Evolutionary conservation across 768 basidiomycete genomes (phyloP), one percentile per base, ranked within the genome.

Genomic region (Russula virescens): DNA sequence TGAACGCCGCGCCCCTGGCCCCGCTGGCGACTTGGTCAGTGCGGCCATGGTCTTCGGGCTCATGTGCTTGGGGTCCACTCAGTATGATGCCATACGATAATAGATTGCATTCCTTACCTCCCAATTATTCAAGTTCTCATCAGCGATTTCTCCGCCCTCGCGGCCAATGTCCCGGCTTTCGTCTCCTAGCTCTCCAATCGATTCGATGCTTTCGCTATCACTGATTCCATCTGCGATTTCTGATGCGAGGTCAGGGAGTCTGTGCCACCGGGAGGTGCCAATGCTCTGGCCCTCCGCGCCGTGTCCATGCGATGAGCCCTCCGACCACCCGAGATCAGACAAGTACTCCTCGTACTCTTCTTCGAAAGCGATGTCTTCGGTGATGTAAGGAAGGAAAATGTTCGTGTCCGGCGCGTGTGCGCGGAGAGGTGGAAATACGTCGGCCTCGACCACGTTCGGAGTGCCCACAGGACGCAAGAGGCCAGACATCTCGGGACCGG

Each of bases 331-430:
- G 25, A 94, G 76, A 70, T 92, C 92, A n/a, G 87, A 91, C 28
- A 98, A 77, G 68, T 96, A 94, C 70, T 96, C 94, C 72, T 98
- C 95, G 70, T 97, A 98, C 70, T 97, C 95, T 71, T 94, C 92
- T 70, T 98, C 95, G 68, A 94, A 95, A 0, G 93, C 94, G 62
- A 92, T 89, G 68, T 94, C 91, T 72, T 98, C 96, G 1, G 91
- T 88, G 45, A 91, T 93, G 71, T 93, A 97, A 18, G 93, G 92
- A 23, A 94, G 79, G 77, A 94, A 92, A 49, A 89, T 87, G 16
- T 85, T 86, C 13, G 89, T 84, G 71, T 92, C 89, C 0, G 89
- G 87, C 1, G 89, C 88, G 69, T 90, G 89, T 46, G 91, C 89
- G 35, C 94, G 91, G 28, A 88, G 80, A 0, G 97, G 97, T 26